phyloP scores from a whole-genome alignment of 768 basidiomycete species.

The Serendipita sp. region DNA sequence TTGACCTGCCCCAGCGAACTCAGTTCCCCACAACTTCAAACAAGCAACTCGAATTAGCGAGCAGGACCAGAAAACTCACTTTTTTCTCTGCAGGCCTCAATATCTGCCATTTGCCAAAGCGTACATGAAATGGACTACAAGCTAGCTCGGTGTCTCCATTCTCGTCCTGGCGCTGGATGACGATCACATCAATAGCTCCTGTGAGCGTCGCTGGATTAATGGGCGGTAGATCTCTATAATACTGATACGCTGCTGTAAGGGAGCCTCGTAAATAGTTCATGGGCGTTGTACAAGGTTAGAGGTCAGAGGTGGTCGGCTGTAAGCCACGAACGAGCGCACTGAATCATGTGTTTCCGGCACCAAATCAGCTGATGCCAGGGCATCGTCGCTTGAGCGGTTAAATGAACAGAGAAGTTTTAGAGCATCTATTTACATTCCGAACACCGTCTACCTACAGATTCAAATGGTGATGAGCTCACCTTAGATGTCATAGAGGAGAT shows the following conservation, averaged over 20 bases:
- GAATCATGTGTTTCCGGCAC: no score
- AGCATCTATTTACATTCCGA: no score
- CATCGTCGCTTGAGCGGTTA: no score
- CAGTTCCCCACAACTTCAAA: neutral
- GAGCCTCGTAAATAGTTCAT: conserved; percentile 88
- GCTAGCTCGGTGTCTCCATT: conserved; percentile 51
- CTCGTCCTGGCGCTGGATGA: conserved; percentile 58
- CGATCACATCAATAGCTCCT: conserved; percentile 97
- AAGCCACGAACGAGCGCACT: neutral
- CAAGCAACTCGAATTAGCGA: neutral
- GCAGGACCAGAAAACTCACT: conserved; percentile 24
- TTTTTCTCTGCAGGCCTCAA: conserved; percentile 87
- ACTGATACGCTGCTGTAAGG: conserved; percentile 70
- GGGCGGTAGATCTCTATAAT: conserved; percentile 68
- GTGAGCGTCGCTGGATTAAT: conserved; percentile 95
- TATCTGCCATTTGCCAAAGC: conserved; percentile 96
- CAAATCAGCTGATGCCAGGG: no score
- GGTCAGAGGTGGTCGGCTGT: neutral
- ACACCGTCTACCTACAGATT: no score
- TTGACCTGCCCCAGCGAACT: conserved; percentile 44
- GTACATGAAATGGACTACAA: conserved; percentile 92
- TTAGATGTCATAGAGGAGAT: no score
- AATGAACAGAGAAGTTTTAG: no score
- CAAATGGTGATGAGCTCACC: no score
- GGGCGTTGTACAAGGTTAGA: neutral